These are phyloP conservation scores for Kazachstania sp. DNA, from an alignment of 1,139 yeast species.

Conservation along the genomic window DNA sequence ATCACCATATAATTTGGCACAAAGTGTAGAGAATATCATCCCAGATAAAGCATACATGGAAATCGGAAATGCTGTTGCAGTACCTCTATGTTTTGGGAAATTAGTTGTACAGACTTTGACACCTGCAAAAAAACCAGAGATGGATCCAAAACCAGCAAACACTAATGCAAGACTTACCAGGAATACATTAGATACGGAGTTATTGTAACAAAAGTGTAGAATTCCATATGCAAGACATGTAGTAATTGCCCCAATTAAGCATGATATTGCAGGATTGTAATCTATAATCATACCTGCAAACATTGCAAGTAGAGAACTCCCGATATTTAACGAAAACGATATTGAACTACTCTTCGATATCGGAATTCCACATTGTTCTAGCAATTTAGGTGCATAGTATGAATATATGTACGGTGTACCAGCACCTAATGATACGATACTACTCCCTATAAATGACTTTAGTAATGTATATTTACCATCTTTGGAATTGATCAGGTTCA, in stretches of 20 bases:
- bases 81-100: constrained; percentile 61
- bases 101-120: constrained; percentile 62
- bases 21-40: constrained; percentile 33
- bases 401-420: constrained; percentile 72
- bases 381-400: constrained; percentile 62
- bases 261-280: constrained; percentile 42
- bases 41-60: constrained; percentile 48
- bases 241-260: constrained; percentile 45
- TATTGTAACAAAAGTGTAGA: constrained; percentile 33
- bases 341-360: constrained; percentile 56
- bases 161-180: constrained; percentile 43
- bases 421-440: constrained; percentile 41
- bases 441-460: constrained; percentile 23
- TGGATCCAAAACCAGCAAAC: constrained; percentile 56
- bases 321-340: constrained; percentile 53
- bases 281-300: constrained; percentile 64
- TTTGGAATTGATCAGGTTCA: no score
- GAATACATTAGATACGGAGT: constrained; percentile 26
- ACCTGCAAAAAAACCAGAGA: constrained; percentile 54
- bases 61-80: constrained; percentile 59
- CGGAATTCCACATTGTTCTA: constrained; percentile 47
- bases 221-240: constrained; percentile 37
- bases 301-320: constrained; percentile 60
- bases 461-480: neutral
- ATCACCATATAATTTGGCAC: constrained; percentile 39